phyloP scores from a whole-genome alignment of 2,329 filamentous ascomycete species.

The Amauroascus niger region DNA sequence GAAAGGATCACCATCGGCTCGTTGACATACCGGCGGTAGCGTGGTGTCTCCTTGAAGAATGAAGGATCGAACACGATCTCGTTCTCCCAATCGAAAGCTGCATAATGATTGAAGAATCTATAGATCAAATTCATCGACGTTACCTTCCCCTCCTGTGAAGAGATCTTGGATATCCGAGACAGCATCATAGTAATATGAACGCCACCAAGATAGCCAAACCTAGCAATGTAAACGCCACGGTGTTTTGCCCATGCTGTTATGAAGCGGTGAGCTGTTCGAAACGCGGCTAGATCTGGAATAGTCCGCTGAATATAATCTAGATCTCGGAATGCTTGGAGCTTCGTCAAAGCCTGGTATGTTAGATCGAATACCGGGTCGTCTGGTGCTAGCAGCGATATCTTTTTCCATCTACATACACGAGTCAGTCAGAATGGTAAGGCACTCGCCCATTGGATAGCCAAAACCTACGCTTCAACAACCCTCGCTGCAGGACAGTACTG shows the following conservation, averaged over 20 bases:
- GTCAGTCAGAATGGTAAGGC: not conserved
- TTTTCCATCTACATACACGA: not conserved
- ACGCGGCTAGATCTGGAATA: constrained; percentile 50
- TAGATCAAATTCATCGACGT: constrained; percentile 45
- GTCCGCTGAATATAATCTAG: constrained; percentile 51
- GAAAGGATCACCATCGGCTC: constrained; percentile 57
- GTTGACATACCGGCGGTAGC: constrained; percentile 46
- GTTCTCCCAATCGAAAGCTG: constrained; percentile 49
- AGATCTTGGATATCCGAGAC: constrained; percentile 49
- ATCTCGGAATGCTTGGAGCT: constrained; percentile 56
- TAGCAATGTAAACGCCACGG: constrained; percentile 54
- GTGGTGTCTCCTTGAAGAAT: constrained; percentile 32
- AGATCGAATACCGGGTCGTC: constrained; percentile 49
- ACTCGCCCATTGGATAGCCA: not conserved
- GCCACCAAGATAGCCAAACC: constrained; percentile 56
- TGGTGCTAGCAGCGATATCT: constrained; percentile 31
- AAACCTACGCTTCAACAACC: constrained; percentile 42
- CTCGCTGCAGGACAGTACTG: constrained; percentile 55
- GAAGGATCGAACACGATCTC: constrained; percentile 51
- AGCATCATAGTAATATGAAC: constrained; percentile 57
- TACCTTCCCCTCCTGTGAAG: constrained; percentile 32
- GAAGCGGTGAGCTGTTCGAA: constrained; percentile 49
- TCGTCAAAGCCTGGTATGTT: constrained; percentile 47
- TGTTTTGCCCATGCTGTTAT: constrained; percentile 54
- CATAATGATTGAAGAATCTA: constrained; percentile 56